Evolutionary conservation across 257 asterid species (phyloP), one percentile per base, ranked within the genome.

Genomic region (Fraxinus americana): DNA sequence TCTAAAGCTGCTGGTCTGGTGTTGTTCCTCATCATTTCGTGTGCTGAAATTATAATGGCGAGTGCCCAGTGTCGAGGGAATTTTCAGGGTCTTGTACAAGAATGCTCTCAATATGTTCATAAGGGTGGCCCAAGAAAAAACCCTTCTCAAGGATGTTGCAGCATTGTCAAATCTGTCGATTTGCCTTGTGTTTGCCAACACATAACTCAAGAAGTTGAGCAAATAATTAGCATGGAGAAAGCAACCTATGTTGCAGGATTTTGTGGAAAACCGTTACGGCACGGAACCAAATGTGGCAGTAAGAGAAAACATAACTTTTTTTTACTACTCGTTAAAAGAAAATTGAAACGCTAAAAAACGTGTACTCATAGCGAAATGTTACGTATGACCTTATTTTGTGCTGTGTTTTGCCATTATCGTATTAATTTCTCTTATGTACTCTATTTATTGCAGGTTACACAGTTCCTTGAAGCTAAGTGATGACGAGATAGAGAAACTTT

Each of bases 241-340:
- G 95, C 95, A 0, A 80, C 61, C 0, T 90, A 63, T 61, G 89
- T 92, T 17, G 82, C 90, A 11, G 75, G 72, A 0, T 74, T 67
- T 3, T 91, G 97, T 71, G 92, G 95, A 67, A 88, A 82, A 19
- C 89, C 90, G 1, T 9, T 90, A 8, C 72, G 91, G 0, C 88
- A 45, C 78, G 95, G 92, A 75, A 82, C 92, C 74, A 88, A 85
- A 81, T 90, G 97, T 61, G 97, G 92, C 50, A 85, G 91, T 89
- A 86, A 82, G 87, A 72, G 36, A 21, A 17, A 1, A 0, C 34
- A 4, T 4, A 41, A 3, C 0, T n/a, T 54, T 66, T 35, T 35
- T 35, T 35, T 35, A 35, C 39, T 35, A 4, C 35, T 32, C 0
- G 4, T 30, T 30, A 30, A 30, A 36, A 9, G 6, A 5, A 36